phyloP scores from a whole-genome alignment of 2,329 filamentous ascomycete species.

The Colletotrichum gigasporum region DNA sequence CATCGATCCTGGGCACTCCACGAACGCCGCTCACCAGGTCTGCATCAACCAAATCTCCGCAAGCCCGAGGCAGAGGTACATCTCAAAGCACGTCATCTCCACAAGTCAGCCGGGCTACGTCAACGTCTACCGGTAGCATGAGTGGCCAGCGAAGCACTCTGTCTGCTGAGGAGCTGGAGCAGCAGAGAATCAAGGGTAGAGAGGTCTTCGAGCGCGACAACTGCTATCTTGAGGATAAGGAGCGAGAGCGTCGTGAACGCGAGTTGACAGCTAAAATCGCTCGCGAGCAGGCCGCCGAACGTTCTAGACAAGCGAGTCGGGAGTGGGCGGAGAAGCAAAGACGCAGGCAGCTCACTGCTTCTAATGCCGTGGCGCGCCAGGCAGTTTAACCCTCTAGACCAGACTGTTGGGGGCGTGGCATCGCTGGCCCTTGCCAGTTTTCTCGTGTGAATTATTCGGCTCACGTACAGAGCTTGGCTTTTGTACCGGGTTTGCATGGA shows the following conservation, averaged over 20 bases:
- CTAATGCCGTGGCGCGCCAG: conserved; percentile 1
- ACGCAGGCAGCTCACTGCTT: conserved; percentile 43
- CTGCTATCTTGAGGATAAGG: conserved; percentile 54
- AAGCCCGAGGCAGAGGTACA: conserved; percentile 23
- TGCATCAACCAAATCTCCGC: conserved; percentile 15
- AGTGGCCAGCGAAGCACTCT: conserved; percentile 57
- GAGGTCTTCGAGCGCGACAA: conserved; percentile 65
- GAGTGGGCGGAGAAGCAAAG: conserved; percentile 71
- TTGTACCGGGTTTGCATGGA: not conserved
- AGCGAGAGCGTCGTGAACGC: conserved; percentile 63
- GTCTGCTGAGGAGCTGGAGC: conserved; percentile 59
- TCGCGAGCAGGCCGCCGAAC: conserved; percentile 69
- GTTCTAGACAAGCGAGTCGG: conserved; percentile 65
- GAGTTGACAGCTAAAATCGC: conserved; percentile 64
- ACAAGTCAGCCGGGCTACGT: conserved; percentile 49
- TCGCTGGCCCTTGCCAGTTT: not conserved
- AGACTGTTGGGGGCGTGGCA: too few relatives aligned
- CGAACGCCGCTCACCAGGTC: conserved; percentile 6
- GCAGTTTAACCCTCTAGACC: not conserved
- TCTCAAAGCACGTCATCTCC: not conserved
- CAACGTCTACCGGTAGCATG: conserved; percentile 55
- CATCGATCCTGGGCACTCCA: conserved; percentile 28
- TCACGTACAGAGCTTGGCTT: not conserved
- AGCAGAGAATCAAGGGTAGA: conserved; percentile 62
- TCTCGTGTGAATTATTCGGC: not conserved